Percentiles rank a stretch among this genome's conserved stretches.
phyloP scores from a whole-genome alignment of 768 basidiomycete genomes.

The Tulasnella sp. region DNA sequence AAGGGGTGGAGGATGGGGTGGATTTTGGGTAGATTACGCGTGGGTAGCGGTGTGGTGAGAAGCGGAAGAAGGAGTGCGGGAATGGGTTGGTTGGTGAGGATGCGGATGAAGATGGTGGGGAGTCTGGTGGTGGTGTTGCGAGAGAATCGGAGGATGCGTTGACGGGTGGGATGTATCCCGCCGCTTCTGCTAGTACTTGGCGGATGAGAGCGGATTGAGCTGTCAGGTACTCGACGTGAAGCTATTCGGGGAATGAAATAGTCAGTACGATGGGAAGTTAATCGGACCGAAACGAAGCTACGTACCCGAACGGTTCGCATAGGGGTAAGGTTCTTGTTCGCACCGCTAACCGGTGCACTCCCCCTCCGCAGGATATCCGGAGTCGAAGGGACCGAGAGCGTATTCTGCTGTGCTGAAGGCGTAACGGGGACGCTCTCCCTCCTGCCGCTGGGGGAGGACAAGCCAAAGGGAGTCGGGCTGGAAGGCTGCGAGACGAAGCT shows the following conservation, averaged over 20 bases:
- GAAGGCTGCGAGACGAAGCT: not conserved
- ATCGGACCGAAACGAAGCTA: constrained; percentile 3
- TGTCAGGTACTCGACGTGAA: constrained; percentile 76
- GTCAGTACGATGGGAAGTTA: not conserved
- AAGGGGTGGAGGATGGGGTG: not conserved
- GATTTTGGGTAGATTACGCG: constrained; percentile 6
- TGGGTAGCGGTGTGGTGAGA: constrained; percentile 39
- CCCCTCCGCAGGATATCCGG: constrained; percentile 25
- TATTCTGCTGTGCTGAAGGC: not conserved
- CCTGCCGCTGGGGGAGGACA: not conserved
- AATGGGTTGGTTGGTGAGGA: constrained; percentile 52
- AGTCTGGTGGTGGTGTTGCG: not conserved
- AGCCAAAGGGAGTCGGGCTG: not conserved
- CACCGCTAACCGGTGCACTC: constrained; percentile 11
- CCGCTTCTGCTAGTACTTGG: constrained; percentile 14
- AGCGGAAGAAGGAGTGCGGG: constrained; percentile 52
- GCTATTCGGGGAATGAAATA: constrained; percentile 36
- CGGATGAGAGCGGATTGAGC: constrained; percentile 70
- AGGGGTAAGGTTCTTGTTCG: constrained; percentile 2
- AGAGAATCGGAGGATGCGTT: constrained; percentile 22
- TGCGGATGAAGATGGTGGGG: constrained; percentile 31
- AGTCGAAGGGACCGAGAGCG: constrained; percentile 23
- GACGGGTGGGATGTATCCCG: constrained; percentile 22
- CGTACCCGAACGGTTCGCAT: constrained; percentile 51
- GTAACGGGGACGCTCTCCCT: constrained; percentile 3